Base-by-base conservation (phyloP, 495 filamentous ascomycete species). In the Pseudevernia furfuracea region DNA sequence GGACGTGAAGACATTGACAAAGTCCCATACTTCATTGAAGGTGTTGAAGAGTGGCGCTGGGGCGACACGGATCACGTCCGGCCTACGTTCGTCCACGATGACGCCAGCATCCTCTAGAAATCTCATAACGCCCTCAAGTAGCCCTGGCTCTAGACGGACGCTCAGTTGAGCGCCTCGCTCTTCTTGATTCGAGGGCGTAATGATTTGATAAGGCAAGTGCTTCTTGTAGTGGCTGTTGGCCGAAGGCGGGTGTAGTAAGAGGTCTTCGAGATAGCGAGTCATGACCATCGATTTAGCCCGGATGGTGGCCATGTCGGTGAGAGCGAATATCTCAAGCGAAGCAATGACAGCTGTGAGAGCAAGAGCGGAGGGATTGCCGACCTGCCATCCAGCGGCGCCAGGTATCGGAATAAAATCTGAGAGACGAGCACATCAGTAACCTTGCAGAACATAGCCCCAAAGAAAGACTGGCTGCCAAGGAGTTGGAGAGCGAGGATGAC, bases 11-110 rank as follows among this genome's bases (percentile, higher is more conserved):
- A 78, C 84, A 62, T 82, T 74, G 25, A 86, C 85, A 74, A 97
- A 97, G 14, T 79, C 71, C 76, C 86, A 90, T 23, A 91, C 88
- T 69, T 98, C 94, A 59, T 72, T 72, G 72, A 87, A 97, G 0
- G 80, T 85, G 74, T 96, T 97, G 74, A 96, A 98, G 60, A 97
- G 71, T 41, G 94, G 92, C 38, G 90, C 87, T 2, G 94, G 95
- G 23, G 93, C 91, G n/a, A 97, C 89, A 10, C 94, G 79, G 38
- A 98, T 82, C 34, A 98, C 95, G 74, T 96, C 86, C 28, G 94
- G 94, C 71, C 85, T 86, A 66, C 94, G 78, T 78, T 97, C 91
- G 71, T 98, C 94, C 41, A 95, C 85, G 30, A 98, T 82, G 14
- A 96, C 84, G 4, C 85, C 86, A 17, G 82, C 74, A 49, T 82